Evolutionary conservation across 139 green algal genomes (phyloP).

Genomic region (Picochlorum costavermella): DNA sequence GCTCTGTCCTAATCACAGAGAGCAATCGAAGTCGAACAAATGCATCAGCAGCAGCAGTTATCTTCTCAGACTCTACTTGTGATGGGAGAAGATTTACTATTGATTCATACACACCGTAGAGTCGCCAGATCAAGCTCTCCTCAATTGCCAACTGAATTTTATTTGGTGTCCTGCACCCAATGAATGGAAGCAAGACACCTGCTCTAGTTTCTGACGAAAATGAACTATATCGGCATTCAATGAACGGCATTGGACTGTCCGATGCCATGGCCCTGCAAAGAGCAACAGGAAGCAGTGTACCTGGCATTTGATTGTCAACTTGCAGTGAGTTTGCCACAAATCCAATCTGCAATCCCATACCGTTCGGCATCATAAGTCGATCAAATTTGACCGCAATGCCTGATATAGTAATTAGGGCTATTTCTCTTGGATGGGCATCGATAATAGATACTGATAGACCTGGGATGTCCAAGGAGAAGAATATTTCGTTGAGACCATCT

Average conservation of each 20-base stretch:
- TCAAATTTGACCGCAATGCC: constrained; percentile 7
- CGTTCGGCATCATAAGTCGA: constrained; percentile 2
- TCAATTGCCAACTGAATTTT: constrained; percentile 42
- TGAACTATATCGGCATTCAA: neutral
- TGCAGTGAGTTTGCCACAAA: constrained; percentile 37
- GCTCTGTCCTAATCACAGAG: constrained; percentile 34
- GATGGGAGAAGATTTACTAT: constrained; percentile 8
- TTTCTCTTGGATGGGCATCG: constrained; percentile 63
- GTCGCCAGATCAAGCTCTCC: constrained; percentile 56
- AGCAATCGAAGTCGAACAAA: constrained; percentile 55
- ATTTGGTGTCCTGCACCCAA: constrained; percentile 33
- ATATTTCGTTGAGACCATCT: neutral
- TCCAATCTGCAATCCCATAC: constrained; percentile 14
- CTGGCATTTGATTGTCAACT: constrained; percentile 67
- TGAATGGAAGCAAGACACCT: constrained; percentile 50
- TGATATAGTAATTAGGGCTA: constrained; percentile 42
- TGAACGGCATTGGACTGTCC: neutral
- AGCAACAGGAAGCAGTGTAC: constrained; percentile 56
- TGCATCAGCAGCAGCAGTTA: constrained; percentile 25
- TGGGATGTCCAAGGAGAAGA: constrained; percentile 23
- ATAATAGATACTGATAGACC: constrained; percentile 63
- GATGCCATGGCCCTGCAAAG: constrained; percentile 27
- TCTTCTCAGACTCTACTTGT: neutral
- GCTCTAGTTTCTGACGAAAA: constrained; percentile 9
- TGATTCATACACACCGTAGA: constrained; percentile 27